A percentile compares a stretch with the other conserved stretches of the same genome.
Evolutionary conservation across 805 yeast genomes (phyloP).

Genomic region (Starmerella cellae): DNA sequence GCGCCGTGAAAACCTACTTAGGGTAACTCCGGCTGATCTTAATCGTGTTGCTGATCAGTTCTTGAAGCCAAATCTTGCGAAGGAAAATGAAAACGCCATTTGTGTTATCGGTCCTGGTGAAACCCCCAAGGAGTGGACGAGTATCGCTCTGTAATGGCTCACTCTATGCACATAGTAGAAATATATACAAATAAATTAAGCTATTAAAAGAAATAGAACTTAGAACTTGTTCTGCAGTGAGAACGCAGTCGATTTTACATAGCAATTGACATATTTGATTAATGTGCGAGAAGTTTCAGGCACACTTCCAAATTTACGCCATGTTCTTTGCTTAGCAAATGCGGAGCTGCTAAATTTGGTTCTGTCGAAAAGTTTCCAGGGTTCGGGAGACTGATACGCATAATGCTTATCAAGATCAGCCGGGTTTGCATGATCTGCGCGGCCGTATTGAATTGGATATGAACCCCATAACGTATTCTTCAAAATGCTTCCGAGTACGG

Average conservation of each 20-base stretch:
- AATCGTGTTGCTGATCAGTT: slow-evolving; percentile 55
- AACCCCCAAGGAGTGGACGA: slow-evolving; percentile 11
- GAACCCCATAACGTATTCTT: background rate
- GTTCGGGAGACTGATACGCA: background rate
- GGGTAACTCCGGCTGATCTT: slow-evolving; percentile 50
- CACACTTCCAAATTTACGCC: too few relatives aligned
- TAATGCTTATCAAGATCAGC: too few relatives aligned
- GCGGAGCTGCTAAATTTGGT: too few relatives aligned
- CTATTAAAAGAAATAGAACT: background rate
- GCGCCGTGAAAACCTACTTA: slow-evolving; percentile 62
- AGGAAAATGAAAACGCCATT: slow-evolving; percentile 1
- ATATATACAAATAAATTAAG: background rate
- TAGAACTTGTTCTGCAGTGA: too few relatives aligned
- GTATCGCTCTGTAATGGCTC: slow-evolving; percentile 6
- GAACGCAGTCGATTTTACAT: too few relatives aligned
- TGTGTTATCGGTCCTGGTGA: slow-evolving; percentile 21
- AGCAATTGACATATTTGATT: too few relatives aligned
- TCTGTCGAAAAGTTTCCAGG: too few relatives aligned
- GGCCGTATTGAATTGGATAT: too few relatives aligned
- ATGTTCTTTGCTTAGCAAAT: too few relatives aligned
- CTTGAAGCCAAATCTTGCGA: slow-evolving; percentile 16
- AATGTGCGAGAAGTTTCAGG: too few relatives aligned
- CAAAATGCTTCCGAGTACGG: slow-evolving; percentile 9
- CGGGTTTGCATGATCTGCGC: too few relatives aligned
- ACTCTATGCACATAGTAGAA: too few relatives aligned